Base-by-base conservation (phyloP, 1,139 yeast species). In the Taphrina flavorubra region DNA sequence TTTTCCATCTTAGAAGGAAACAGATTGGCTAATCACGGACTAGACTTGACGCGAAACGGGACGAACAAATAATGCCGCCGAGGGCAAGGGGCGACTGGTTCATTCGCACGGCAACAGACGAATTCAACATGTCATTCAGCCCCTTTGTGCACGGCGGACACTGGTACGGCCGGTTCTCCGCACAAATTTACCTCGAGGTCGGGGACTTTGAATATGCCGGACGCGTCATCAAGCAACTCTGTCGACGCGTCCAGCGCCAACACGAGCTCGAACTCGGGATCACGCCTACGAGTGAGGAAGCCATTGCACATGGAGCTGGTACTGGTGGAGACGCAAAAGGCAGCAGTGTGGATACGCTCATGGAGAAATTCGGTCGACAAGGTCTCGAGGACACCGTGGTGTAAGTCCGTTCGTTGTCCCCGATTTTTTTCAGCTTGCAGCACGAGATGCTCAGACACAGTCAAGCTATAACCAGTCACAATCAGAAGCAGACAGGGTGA, bases 181-280 rank as follows among this genome's bases (percentile, higher is more conserved):
- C 86, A 55, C 89, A 87, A 73, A 77, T 86, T 8, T 87, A 86
- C 75, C 83, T 85, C 71, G 88, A 85, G 53, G 73, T 84, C 42
- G 78, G 77, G 8, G 92, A 88, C 73, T 87, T 81, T 74, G 81
- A 79, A 51, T 75, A 77, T 68, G 87, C 85, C 1, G 76, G 81
- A 46, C 80, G 79, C 10, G 85, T 90, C 44, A 77, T 90, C 69
- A 96, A 90, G 76, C 96, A 90, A 76, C 39, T 51, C 11, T 47
- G 56, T 16, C 47, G 16, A 6, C 34, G 56, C 8, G 39, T 60
- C 10, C 47, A 37, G 14, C 37, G 44, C n/a, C 18, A 53, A n/a
- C 58, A 53, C 40, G 25, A 53, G 42, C 42, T 3, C 3, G 31
- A 25, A 4, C 4, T 25, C 4, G 31, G 31, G 31, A n/a, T n/a